Percentiles rank a stretch among this genome's conserved stretches.
Conservation (phyloP, 2,329 filamentous ascomycete genomes). For the Paraphaeosphaeria minitans region DNA sequence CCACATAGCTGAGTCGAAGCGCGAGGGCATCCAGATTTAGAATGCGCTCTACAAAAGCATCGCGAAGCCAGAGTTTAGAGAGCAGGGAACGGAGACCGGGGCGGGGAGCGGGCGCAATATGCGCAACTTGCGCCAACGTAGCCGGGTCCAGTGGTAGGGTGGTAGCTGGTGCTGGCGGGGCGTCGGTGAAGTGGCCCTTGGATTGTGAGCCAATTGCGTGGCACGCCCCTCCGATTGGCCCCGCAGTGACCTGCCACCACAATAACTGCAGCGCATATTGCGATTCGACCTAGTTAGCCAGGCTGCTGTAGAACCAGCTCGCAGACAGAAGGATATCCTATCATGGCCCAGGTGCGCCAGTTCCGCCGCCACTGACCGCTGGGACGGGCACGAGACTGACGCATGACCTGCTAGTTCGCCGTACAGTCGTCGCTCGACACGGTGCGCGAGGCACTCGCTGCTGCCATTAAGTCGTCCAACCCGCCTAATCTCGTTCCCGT, state of each 20-base stretch:
- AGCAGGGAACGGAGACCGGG: not conserved
- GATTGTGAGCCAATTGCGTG: not conserved
- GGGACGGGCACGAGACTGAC: conserved; percentile 28
- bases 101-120: not conserved
- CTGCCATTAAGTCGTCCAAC: conserved; percentile 57
- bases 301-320: not conserved
- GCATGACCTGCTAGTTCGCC: conserved; percentile 45
- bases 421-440: conserved; percentile 67
- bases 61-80: too few relatives aligned
- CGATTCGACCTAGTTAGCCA: not conserved
- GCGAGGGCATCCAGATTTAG: conserved; percentile 2
- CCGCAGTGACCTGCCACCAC: not conserved
- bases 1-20: conserved; percentile 22
- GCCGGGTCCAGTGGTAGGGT: not conserved
- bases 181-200: not conserved
- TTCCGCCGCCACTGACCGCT: not conserved
- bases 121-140: not conserved
- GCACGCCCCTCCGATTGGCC: conserved; percentile 5
- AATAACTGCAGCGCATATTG: not conserved
- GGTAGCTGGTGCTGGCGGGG: not conserved
- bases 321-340: not conserved
- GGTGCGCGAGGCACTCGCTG: conserved; percentile 61
- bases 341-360: conserved; percentile 4
- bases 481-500: conserved; percentile 81
- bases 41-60: conserved; percentile 6